phyloP scores from a whole-genome alignment of 352 stramenopile genomes.

The Globisporangium recalcitrans region DNA sequence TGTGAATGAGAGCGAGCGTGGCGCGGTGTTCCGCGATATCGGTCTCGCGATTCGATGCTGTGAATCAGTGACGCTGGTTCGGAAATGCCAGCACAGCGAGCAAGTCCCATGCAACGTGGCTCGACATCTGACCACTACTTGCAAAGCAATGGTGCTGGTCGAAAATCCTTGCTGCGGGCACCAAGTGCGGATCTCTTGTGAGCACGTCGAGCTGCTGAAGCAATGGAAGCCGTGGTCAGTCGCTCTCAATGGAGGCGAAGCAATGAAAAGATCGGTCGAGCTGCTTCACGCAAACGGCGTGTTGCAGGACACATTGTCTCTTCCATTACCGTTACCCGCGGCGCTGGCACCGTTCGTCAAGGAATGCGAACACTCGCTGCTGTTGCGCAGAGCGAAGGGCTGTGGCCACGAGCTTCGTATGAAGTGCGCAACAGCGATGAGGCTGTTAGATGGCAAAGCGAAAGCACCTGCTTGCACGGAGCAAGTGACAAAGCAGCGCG shows the following conservation, averaged over 20 bases:
- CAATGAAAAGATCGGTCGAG: slow-evolving; percentile 12
- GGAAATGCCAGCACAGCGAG: slow-evolving; percentile 36
- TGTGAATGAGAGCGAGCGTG: slow-evolving; percentile 26
- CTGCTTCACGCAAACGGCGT: slow-evolving; percentile 32
- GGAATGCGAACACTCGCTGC: slow-evolving; percentile 29
- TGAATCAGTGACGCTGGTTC: slow-evolving; percentile 27
- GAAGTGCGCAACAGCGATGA: slow-evolving; percentile 46
- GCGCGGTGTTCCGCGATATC: slow-evolving; percentile 32
- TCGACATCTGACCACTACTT: slow-evolving; percentile 25
- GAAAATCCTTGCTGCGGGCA: slow-evolving; percentile 45
- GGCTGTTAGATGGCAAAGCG: slow-evolving; percentile 23
- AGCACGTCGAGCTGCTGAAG: slow-evolving; percentile 21
- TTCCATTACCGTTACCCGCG: slow-evolving; percentile 22
- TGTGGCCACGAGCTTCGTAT: slow-evolving; percentile 60
- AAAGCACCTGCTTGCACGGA: slow-evolving; percentile 19
- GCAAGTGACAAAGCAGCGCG: slow-evolving; percentile 26
- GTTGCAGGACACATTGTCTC: slow-evolving; percentile 29
- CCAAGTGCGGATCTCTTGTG: slow-evolving; percentile 33
- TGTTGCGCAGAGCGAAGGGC: slow-evolving; percentile 30
- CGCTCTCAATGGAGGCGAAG: neutral
- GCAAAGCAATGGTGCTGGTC: slow-evolving; percentile 25
- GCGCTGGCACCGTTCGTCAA: slow-evolving; percentile 27
- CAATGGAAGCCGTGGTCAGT: slow-evolving; percentile 50
- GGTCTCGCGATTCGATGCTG: slow-evolving; percentile 42
- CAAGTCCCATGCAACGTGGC: slow-evolving; percentile 49